These are phyloP conservation scores for Coprinopsis strossmayeri DNA, from an alignment of 768 basidiomycete genomes.

Conservation along the genomic window DNA sequence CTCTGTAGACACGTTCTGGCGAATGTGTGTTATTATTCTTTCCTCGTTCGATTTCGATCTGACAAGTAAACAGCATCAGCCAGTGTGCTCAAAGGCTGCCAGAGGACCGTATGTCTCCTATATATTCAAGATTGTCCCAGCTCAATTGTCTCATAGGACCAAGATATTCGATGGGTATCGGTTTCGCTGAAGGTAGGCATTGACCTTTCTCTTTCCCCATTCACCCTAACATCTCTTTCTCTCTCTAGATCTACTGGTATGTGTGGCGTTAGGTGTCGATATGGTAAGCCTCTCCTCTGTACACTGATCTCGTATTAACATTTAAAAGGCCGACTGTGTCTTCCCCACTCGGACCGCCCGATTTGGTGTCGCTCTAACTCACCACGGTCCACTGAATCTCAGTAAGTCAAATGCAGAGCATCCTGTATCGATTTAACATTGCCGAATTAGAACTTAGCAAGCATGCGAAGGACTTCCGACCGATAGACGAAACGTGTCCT, in stretches of 20 bases:
- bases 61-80: conserved; percentile 72
- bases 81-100: conserved; percentile 79
- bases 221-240: too few species aligned
- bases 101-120: conserved; percentile 52
- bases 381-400: conserved; percentile 75
- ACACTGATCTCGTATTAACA: too few species aligned
- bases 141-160: conserved; percentile 47
- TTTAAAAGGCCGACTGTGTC: conserved; percentile 72
- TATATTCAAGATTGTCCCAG: conserved; percentile 2
- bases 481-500: conserved; percentile 73
- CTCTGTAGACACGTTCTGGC: conserved; percentile 73
- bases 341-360: conserved; percentile 90
- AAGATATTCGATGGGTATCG: conserved; percentile 89
- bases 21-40: conserved; percentile 61
- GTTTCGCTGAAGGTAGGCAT: conserved; percentile 76
- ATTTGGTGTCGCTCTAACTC: conserved; percentile 85
- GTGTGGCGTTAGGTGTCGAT: conserved; percentile 87
- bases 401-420: conserved; percentile 36
- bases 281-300: conserved; percentile 65
- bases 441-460: conserved; percentile 52
- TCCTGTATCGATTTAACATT: background rate
- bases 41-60: too few species aligned
- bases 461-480: conserved; percentile 59
- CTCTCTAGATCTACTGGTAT: conserved; percentile 88
- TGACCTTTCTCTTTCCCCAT: background rate